These are phyloP conservation scores for Primulina eburnea DNA, from an alignment of 257 asterid species.

Conservation along the genomic window DNA sequence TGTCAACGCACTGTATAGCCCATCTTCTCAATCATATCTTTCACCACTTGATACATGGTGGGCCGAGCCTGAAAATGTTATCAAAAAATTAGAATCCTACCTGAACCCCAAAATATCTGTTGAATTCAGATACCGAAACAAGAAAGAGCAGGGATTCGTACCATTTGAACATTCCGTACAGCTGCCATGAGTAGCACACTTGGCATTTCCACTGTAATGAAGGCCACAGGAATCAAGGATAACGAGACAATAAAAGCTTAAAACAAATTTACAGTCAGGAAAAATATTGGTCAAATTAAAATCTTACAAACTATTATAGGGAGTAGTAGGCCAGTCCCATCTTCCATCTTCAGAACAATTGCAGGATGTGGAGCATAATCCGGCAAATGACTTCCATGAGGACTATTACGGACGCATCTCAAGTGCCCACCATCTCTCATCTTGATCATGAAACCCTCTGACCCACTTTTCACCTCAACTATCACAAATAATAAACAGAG, in stretches of 20 bases:
- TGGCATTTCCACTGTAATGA: slow-evolving; percentile 93
- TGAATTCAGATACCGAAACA: slow-evolving; percentile 8
- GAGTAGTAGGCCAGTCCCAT: slow-evolving; percentile 87
- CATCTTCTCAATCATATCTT: slow-evolving; percentile 94
- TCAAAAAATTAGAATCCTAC: slow-evolving; percentile 16
- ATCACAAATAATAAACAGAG: slow-evolving; percentile 24
- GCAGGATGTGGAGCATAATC: slow-evolving; percentile 96
- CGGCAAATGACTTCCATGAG: slow-evolving; percentile 70
- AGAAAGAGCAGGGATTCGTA: slow-evolving; percentile 33
- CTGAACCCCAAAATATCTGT: background rate
- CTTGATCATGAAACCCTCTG: slow-evolving; percentile 93
- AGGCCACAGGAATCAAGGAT: slow-evolving; percentile 20
- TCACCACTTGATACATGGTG: slow-evolving; percentile 89
- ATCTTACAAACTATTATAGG: slow-evolving; percentile 89
- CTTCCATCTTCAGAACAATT: slow-evolving; percentile 96
- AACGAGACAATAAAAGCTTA: background rate
- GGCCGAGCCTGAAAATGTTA: slow-evolving; percentile 72
- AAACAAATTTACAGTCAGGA: slow-evolving; percentile 3
- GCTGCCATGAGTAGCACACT: slow-evolving; percentile 98
- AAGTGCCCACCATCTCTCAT: slow-evolving; percentile 89
- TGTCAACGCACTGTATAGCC: slow-evolving; percentile 69
- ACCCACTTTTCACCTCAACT: slow-evolving; percentile 96
- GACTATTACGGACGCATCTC: slow-evolving; percentile 79
- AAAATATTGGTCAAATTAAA: slow-evolving; percentile 14
- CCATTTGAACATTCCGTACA: slow-evolving; percentile 87